Percentiles rank a stretch among this genome's conserved stretches.
Conservation (phyloP, 495 filamentous ascomycete genomes). For the Aspergillus heteromorphus region DNA sequence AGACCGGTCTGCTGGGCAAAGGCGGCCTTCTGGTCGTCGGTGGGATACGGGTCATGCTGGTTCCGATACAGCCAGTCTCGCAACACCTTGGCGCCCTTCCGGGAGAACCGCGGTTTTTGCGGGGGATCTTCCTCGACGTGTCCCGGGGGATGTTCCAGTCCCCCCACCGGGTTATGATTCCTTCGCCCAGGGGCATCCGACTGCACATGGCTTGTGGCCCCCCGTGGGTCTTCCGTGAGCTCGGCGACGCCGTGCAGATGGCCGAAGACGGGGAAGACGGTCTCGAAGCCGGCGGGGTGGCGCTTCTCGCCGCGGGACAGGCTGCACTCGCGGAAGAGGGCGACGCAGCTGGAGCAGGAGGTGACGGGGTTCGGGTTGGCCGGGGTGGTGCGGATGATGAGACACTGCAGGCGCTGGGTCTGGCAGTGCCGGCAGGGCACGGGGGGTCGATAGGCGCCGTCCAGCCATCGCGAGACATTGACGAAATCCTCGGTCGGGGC, state of each 20-base stretch:
- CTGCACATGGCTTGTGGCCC: not conserved
- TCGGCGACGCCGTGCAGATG: slow-evolving; percentile 39
- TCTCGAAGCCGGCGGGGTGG: slow-evolving; percentile 41
- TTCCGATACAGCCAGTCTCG: slow-evolving; percentile 39
- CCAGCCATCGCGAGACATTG: slow-evolving; percentile 36
- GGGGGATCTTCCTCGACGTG: slow-evolving; percentile 15
- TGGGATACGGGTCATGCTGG: slow-evolving; percentile 42
- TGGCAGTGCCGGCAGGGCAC: slow-evolving; percentile 40
- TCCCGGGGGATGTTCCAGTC: not conserved
- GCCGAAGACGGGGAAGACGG: slow-evolving; percentile 36
- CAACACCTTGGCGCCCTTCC: slow-evolving; percentile 45
- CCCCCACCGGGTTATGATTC: not conserved
- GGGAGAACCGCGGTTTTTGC: slow-evolving; percentile 54
- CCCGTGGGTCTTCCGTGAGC: slow-evolving; percentile 16
- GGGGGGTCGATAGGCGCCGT: slow-evolving; percentile 38
- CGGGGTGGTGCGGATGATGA: slow-evolving; percentile 38
- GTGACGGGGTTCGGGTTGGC: slow-evolving; percentile 52
- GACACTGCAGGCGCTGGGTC: slow-evolving; percentile 37
- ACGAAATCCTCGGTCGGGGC: slow-evolving; percentile 8
- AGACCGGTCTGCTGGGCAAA: slow-evolving; percentile 33
- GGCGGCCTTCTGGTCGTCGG: slow-evolving; percentile 26
- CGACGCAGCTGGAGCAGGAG: slow-evolving; percentile 70
- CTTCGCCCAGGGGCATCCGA: not conserved
- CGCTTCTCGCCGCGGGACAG: slow-evolving; percentile 48
- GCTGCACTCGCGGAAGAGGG: slow-evolving; percentile 69